These are phyloP conservation scores for Fusarium sp. DNA, from an alignment of 2,329 filamentous ascomycete genomes.

Conservation along the genomic window DNA sequence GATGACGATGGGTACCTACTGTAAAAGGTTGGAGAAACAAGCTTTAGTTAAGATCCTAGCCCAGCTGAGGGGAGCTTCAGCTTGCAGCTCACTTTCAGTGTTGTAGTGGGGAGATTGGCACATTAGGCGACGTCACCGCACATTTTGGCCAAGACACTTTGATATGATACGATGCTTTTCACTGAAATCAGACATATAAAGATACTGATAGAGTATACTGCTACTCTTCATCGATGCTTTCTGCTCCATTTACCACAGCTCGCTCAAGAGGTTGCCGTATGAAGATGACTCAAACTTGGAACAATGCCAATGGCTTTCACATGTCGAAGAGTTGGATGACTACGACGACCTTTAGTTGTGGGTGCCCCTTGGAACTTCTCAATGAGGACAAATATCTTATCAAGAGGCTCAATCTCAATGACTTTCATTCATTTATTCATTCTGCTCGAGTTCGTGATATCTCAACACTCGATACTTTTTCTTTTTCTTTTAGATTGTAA, in stretches of 20 bases:
- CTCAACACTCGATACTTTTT: neutral
- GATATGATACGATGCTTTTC: neutral
- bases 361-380: neutral
- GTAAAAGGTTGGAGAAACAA: constrained; percentile 36
- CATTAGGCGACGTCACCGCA: constrained; percentile 35
- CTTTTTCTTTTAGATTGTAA: neutral
- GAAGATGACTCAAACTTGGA: neutral
- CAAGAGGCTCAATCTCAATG: too few species aligned
- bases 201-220: neutral
- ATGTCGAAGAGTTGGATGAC: neutral
- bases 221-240: neutral
- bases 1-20: constrained; percentile 28
- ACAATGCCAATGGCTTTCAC: constrained; percentile 4
- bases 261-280: neutral
- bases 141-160: neutral
- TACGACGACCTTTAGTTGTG: neutral
- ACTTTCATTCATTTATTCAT: neutral
- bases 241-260: neutral
- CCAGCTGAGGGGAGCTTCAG: constrained; percentile 21
- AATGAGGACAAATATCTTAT: neutral
- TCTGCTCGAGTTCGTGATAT: neutral
- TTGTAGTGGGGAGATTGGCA: constrained; percentile 8
- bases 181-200: neutral
- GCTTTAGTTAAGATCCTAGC: constrained; percentile 28
- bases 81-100: constrained; percentile 1